phyloP scores from a whole-genome alignment of 106 monocot genomes.

The Triglochin maritima region DNA sequence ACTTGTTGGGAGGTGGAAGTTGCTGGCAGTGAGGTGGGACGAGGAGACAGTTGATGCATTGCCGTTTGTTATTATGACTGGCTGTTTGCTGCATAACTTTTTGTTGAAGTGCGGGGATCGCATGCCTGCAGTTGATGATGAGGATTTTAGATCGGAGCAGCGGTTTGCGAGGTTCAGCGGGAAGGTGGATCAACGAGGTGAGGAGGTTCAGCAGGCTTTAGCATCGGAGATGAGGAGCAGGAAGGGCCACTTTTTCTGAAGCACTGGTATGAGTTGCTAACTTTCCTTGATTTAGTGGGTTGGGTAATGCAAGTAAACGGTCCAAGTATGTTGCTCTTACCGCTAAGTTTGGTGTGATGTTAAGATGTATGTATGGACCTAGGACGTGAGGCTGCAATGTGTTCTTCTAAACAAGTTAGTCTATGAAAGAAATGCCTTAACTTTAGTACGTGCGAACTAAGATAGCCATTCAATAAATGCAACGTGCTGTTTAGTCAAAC shows the following conservation, averaged over 20 bases:
- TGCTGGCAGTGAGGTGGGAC: constrained; percentile 50
- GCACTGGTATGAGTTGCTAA: no score
- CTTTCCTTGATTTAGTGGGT: no score
- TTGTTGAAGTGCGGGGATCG: constrained; percentile 57
- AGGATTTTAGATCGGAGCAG: not conserved
- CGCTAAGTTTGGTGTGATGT: no score
- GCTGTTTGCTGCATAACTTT: constrained; percentile 82
- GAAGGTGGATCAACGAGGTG: constrained; percentile 39
- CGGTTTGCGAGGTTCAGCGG: constrained; percentile 38
- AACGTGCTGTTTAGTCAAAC: no score
- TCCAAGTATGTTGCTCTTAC: no score
- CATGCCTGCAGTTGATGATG: constrained; percentile 12
- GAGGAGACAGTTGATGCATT: constrained; percentile 52
- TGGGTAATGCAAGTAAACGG: no score
- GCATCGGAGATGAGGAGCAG: constrained; percentile 32
- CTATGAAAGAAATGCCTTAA: no score
- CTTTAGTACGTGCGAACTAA: no score
- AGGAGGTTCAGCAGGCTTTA: constrained; percentile 40
- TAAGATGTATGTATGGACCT: no score
- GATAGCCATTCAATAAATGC: no score
- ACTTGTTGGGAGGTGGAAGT: constrained; percentile 46
- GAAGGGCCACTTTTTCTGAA: not conserved
- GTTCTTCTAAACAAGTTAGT: no score
- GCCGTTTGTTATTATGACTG: constrained; percentile 46
- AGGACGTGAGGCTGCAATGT: no score